phyloP scores from a whole-genome alignment of 2,329 filamentous ascomycete genomes.

The Chaetoscypha palmicola region DNA sequence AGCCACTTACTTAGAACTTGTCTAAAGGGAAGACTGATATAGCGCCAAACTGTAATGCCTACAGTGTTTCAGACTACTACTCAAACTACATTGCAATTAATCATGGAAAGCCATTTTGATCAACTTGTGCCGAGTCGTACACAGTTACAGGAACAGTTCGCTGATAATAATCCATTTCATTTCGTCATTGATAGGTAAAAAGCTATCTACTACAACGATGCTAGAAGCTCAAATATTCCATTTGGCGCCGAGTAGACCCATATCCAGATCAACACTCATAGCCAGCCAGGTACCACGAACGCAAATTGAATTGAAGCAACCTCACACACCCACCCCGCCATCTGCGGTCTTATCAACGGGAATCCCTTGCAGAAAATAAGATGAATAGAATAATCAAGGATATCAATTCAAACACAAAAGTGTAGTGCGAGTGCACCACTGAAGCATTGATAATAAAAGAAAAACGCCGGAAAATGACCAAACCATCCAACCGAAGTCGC shows the following conservation, averaged over 20 bases:
- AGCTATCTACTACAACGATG: neutral
- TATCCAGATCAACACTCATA: too few relatives aligned
- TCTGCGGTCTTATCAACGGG: too few relatives aligned
- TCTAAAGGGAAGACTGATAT: too few relatives aligned
- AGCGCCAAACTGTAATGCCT: too few relatives aligned
- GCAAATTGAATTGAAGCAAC: neutral
- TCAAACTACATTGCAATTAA: too few relatives aligned
- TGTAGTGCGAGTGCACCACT: neutral
- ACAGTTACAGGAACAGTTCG: neutral
- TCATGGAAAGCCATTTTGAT: too few relatives aligned
- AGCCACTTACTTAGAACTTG: too few relatives aligned
- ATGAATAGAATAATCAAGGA: constrained; percentile 8
- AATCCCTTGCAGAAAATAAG: neutral
- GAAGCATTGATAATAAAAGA: constrained; percentile 7
- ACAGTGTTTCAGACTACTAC: too few relatives aligned
- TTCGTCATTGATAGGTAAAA: neutral
- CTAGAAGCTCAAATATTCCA: neutral
- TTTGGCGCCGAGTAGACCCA: too few relatives aligned
- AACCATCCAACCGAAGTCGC: constrained; percentile 8
- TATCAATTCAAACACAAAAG: constrained; percentile 11
- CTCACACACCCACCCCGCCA: too few relatives aligned
- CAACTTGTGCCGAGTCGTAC: too few relatives aligned
- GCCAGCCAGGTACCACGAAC: neutral
- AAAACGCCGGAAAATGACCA: constrained; percentile 12
- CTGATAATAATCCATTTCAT: neutral